phyloP scores from a whole-genome alignment of 2,329 filamentous ascomycete species.

The Helminthosporium solani region DNA sequence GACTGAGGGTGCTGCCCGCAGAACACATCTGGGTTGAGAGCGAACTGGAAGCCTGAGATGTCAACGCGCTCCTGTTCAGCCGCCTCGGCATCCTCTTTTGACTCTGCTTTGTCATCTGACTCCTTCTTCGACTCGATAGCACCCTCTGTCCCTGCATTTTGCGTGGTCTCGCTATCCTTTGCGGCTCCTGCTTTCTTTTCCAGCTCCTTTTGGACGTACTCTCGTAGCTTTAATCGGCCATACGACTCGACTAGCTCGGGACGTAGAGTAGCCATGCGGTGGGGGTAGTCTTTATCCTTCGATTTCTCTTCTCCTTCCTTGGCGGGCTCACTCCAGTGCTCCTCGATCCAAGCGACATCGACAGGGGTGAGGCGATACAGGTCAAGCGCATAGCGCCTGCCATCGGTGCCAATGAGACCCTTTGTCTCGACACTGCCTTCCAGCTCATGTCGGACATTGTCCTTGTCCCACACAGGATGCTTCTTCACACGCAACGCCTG shows the following conservation, averaged over 20 bases:
- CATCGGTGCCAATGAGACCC: conserved; percentile 93
- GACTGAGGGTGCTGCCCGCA: conserved; percentile 89
- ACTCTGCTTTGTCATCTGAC: conserved; percentile 43
- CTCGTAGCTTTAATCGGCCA: conserved; percentile 80
- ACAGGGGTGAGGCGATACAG: conserved; percentile 92
- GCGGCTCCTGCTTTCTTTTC: conserved; percentile 23
- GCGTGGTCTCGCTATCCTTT: conserved; percentile 39
- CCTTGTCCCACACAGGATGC: conserved; percentile 97
- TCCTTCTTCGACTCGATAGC: conserved; percentile 19
- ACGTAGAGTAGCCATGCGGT: conserved; percentile 92
- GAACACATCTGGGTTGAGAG: conserved; percentile 93
- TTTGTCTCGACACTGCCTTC: conserved; percentile 98
- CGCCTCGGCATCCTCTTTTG: conserved; percentile 40
- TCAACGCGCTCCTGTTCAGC: conserved; percentile 70
- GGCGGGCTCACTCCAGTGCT: conserved; percentile 54
- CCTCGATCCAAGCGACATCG: conserved; percentile 87
- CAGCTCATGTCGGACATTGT: conserved; percentile 82
- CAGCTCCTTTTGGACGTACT: conserved; percentile 81
- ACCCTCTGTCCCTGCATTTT: conserved; percentile 27
- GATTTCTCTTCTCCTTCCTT: conserved; percentile 52
- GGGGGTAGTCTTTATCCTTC: conserved; percentile 68
- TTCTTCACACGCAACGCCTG: conserved; percentile 89
- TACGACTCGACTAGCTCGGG: conserved; percentile 87
- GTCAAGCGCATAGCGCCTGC: conserved; percentile 95
- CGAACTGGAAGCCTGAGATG: conserved; percentile 80